Evolutionary conservation across 768 basidiomycete genomes (phyloP).

Genomic region (Porphyrellus cyaneotinctus): DNA sequence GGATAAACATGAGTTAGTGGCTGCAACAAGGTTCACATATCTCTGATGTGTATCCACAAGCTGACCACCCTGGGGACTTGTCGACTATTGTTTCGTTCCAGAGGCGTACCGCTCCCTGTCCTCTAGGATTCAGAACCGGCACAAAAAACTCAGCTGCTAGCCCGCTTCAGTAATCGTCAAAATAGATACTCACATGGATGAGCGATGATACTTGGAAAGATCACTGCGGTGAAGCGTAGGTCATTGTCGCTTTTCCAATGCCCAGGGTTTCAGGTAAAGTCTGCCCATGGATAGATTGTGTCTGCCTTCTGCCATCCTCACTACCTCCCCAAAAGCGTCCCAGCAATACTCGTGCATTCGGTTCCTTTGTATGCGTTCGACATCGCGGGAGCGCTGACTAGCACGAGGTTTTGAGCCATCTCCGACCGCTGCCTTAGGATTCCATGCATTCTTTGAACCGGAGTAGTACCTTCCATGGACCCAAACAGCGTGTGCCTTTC

Average conservation of each 20-base stretch:
- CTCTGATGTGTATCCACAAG: neutral
- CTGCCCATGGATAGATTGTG: conserved; percentile 49
- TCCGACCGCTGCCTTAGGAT: conserved; percentile 31
- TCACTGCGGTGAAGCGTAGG: neutral
- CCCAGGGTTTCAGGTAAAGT: conserved; percentile 31
- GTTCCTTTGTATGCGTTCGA: conserved; percentile 21
- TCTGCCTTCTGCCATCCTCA: conserved; percentile 57
- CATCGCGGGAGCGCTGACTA: conserved; percentile 10
- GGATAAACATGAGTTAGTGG: conserved; percentile 5
- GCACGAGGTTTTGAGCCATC: conserved; percentile 20
- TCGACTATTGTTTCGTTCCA: conserved; percentile 13
- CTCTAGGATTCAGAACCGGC: neutral
- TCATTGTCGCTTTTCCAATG: conserved; percentile 8
- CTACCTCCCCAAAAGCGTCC: conserved; percentile 49
- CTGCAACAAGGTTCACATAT: conserved; percentile 13
- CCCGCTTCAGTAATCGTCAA: neutral
- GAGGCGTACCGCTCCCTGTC: neutral
- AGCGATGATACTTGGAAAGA: neutral
- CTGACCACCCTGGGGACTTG: conserved; percentile 2
- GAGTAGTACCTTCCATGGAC: conserved; percentile 17
- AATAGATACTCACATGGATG: conserved; percentile 7
- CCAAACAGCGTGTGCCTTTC: conserved; percentile 25
- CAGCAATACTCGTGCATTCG: conserved; percentile 38
- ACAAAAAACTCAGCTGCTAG: conserved; percentile 2
- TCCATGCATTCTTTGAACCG: conserved; percentile 34